Evolutionary conservation across 768 basidiomycete species (phyloP), one percentile per base, ranked within the genome.

Genomic region (Panus rudis): DNA sequence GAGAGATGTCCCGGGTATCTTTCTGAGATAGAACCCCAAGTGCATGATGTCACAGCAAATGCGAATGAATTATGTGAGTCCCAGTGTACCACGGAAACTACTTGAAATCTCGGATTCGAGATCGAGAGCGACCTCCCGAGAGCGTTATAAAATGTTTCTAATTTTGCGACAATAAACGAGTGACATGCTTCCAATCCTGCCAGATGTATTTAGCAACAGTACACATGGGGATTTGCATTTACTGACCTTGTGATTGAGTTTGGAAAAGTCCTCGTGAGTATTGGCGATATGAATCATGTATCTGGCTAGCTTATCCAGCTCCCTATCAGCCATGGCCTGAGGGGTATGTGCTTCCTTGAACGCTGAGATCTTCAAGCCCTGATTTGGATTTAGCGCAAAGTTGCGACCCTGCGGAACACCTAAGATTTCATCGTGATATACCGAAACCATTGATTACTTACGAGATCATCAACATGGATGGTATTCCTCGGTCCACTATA

Each of bases 391-490:
- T 46, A 92, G 67, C 3, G 90, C 91, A 62, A 92, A 92, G 57
- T 92, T 92, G 13, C 89, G 78, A 45, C 81, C 77, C 76, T 85
- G 48, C 6, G 39, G 28, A 43, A 8, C 14, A 34, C 26, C 34
- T 33, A 28, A 12, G 12, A 32, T 4, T 7, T 49, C 12, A 46
- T 55, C 51, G 14, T 41, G 41, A 31, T n/a, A 17, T 42, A 34
- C 39, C 14, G 20, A 13, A 20, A n/a, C n/a, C 14, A 23, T 31
- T n/a, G 21, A 22, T 2, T 11, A 57, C 72, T 46, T 48, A 81
- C 80, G 37, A 94, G 70, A 59, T 92, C 90, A 58, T 94, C 92
- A 21, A 94, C 72, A 53, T 93, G 90, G 30, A 94, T 80, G 0
- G 90, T 92, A 58, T 92, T 87, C 37, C 62, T 68, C 4, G 79